These are phyloP conservation scores for Trichoderma sp. DNA, from an alignment of 2,329 filamentous ascomycete genomes.

Conservation along the genomic window DNA sequence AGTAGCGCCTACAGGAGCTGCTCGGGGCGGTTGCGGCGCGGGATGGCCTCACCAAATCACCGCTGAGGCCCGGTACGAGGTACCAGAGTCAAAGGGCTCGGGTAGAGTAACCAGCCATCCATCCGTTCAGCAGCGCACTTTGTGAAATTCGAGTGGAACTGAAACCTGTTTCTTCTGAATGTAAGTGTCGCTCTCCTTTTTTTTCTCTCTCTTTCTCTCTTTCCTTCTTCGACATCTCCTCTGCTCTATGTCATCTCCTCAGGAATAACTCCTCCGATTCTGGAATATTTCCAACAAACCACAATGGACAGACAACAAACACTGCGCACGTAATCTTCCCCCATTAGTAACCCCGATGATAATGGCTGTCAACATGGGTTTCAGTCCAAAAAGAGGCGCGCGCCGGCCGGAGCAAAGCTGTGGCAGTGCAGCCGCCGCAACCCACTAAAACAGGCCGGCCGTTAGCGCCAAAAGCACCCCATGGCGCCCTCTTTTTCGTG, in stretches of 20 bases:
- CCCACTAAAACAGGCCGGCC: neutral
- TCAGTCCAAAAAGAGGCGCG: conserved; percentile 9
- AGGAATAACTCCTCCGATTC: neutral
- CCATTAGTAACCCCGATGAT: neutral
- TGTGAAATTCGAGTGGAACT: neutral
- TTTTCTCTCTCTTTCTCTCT: neutral
- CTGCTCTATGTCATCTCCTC: neutral
- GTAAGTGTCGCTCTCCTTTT: neutral
- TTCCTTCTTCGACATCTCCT: neutral
- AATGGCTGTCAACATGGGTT: neutral
- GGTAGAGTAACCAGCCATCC: neutral
- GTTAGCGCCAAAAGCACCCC: neutral
- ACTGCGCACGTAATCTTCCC: neutral
- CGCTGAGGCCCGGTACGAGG: neutral
- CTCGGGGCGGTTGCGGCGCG: neutral
- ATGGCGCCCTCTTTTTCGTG: neutral
- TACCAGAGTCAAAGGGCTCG: neutral
- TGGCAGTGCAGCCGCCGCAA: conserved; percentile 26
- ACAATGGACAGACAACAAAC: neutral
- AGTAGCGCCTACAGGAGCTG: conserved; percentile 4
- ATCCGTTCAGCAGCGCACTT: neutral
- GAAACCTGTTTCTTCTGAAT: neutral
- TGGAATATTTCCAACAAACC: neutral
- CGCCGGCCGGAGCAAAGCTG: conserved; percentile 14
- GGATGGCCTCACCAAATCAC: neutral